phyloP scores from a whole-genome alignment of 2,329 filamentous ascomycete genomes.

The Diaporthe capsici region DNA sequence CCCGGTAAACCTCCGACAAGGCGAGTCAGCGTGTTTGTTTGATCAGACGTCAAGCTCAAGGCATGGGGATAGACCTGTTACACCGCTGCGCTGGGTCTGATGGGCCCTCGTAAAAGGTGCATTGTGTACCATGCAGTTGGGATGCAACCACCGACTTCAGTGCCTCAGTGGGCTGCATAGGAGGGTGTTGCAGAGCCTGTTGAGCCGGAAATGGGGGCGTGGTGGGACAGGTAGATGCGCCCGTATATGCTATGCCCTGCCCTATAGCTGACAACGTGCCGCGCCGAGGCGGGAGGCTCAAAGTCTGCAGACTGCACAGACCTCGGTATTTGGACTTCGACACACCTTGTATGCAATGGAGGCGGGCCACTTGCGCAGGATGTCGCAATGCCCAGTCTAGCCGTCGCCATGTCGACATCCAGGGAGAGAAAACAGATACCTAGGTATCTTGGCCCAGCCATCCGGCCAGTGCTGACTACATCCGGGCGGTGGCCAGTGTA shows the following conservation, averaged over 20 bases:
- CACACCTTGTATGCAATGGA: background rate
- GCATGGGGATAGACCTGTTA: constrained; percentile 1
- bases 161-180: background rate
- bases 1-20: constrained; percentile 16
- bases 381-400: background rate
- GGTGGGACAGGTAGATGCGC: background rate
- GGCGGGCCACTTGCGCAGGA: background rate
- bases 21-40: constrained; percentile 28
- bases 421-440: background rate
- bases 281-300: constrained; percentile 26
- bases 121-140: constrained; percentile 23
- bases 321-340: background rate
- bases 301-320: background rate
- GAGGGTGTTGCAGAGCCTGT: background rate
- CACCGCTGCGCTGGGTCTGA: constrained; percentile 16
- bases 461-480: background rate
- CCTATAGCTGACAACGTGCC: background rate
- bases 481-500: background rate
- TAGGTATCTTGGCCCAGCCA: constrained; percentile 11
- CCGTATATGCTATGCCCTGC: constrained; percentile 4
- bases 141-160: background rate
- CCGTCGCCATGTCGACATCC: background rate
- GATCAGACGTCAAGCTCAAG: constrained; percentile 29
- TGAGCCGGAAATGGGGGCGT: background rate
- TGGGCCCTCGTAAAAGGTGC: background rate